These are phyloP conservation scores for Dipodascopsis uninucleata DNA, from an alignment of 805 yeast species.

Conservation along the genomic window DNA sequence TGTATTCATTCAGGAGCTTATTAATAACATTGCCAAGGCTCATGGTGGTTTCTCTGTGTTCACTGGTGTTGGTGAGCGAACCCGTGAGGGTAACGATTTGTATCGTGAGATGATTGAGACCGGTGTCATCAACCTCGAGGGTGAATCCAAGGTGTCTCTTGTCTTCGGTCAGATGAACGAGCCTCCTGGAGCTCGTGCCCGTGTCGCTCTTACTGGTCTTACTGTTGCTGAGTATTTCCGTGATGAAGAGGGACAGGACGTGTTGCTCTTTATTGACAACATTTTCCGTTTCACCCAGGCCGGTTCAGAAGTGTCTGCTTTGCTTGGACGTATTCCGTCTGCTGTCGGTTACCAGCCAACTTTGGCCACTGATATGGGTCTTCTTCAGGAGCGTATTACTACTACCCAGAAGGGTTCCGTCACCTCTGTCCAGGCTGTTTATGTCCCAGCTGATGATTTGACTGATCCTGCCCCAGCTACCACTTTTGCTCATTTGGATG, in stretches of 20 bases:
- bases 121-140: conserved; percentile 99
- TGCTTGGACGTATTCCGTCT: conserved; percentile 99
- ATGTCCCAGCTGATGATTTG: conserved; percentile 99
- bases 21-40: conserved; percentile 99
- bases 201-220: conserved; percentile 99
- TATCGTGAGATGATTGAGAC: conserved; percentile 99
- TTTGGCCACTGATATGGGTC: conserved; percentile 99
- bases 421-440: conserved; percentile 99
- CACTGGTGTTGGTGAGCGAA: conserved; percentile 99
- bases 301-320: conserved; percentile 99
- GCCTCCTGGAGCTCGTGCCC: conserved; percentile 99
- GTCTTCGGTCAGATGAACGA: conserved; percentile 99
- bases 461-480: conserved; percentile 99
- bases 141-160: conserved; percentile 98
- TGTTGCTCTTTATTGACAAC: conserved; percentile 97
- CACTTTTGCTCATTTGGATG: conserved; percentile 99
- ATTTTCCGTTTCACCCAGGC: conserved; percentile 99
- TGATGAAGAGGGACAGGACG: conserved; percentile 99
- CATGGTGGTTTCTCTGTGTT: conserved; percentile 99
- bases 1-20: conserved; percentile 98
- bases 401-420: conserved; percentile 99
- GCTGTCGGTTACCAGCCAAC: conserved; percentile 99
- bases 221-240: conserved; percentile 99
- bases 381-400: conserved; percentile 99
- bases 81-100: conserved; percentile 99